Base-by-base conservation (phyloP, 805 yeast genomes). In the Candida krabiensis region DNA sequence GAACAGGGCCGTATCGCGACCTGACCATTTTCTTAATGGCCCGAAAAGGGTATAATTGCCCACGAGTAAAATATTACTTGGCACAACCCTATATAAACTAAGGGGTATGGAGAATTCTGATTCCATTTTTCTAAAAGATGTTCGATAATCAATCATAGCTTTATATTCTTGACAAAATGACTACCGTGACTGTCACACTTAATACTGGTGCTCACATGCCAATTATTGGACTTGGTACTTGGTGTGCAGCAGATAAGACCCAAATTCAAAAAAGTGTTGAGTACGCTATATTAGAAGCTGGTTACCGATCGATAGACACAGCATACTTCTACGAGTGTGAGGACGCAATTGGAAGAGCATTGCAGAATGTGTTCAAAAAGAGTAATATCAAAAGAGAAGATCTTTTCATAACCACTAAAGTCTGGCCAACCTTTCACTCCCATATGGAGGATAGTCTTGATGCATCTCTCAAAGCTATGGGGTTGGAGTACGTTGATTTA, bases 401-500 rank as follows among this genome's bases (percentile, higher is more conserved):
- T 13, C 35, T 47, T 18, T 40, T 47, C 13, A 41, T 54, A 33
- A 41, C 52, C 18, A 49, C 52, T 24, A 52, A 50, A 15, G 37
- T 49, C 3, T 38, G 49, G 32, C 50, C 52, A 7, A 40, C 53
- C 1, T 50, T 52, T 43, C 60, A 63, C 31, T 43, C 60, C 9
- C 60, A 59, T 34, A 60, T 62, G 8, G 63, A 52, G 16, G 53
- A 48, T 6, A 67, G 68, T 4, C 47, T 71, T 15, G 63, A 65
- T 8, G 45, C 42, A 11, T 67, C 75, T 9, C 58, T 71, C 49
- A 44, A 50, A 27, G 62, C 58, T 25, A 53, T 70, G 35, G 64
- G 60, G 2, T 38, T 67, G 28, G 74, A 67, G 23, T 71, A 71
- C 43, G 66, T 71, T 18, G 76, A 71, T 45, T 57, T 71, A 40